Percentiles rank a stretch among this genome's conserved stretches.
Conservation (phyloP, 441 rosid genomes). For the Pelargonium myrrhifolium region DNA sequence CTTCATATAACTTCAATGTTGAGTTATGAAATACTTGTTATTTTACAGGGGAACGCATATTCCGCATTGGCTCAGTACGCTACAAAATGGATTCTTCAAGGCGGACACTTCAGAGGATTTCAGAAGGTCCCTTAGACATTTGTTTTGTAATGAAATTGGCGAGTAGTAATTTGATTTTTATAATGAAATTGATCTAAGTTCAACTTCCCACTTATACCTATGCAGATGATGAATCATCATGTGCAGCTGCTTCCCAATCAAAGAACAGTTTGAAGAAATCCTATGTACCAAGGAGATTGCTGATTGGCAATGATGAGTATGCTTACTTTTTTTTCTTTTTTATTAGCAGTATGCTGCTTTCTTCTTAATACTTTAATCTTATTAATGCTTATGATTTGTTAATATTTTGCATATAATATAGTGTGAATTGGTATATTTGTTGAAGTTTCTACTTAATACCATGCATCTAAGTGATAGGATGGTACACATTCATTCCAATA, state of each 20-base stretch:
- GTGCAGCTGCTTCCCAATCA: conserved; percentile 28
- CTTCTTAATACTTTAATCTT: not conserved
- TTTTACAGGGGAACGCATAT: conserved; percentile 64
- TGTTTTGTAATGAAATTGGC: conserved; percentile 3
- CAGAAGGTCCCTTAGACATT: conserved; percentile 41
- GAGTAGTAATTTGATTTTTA: not conserved
- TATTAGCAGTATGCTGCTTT: not conserved
- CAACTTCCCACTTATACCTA: conserved; percentile 5
- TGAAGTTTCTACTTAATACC: not conserved
- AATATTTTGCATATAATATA: conserved; percentile 3
- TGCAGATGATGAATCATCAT: conserved; percentile 50
- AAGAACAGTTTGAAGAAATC: conserved; percentile 46
- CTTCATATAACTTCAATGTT: conserved; percentile 9
- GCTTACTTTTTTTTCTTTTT: conserved; percentile 24
- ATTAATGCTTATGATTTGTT: not conserved
- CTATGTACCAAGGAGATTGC: conserved; percentile 76
- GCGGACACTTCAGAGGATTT: conserved; percentile 81
- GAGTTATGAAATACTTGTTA: conserved; percentile 13
- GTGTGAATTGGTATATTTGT: not conserved
- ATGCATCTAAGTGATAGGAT: not conserved
- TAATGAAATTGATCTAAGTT: not conserved
- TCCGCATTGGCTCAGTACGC: conserved; percentile 72
- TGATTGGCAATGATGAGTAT: conserved; percentile 87
- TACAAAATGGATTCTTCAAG: conserved; percentile 93
- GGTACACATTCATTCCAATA: conserved; percentile 4